Evolutionary conservation across 495 filamentous ascomycete genomes (phyloP), one percentile per base, ranked within the genome.

Genomic region (Neurospora hispaniola): DNA sequence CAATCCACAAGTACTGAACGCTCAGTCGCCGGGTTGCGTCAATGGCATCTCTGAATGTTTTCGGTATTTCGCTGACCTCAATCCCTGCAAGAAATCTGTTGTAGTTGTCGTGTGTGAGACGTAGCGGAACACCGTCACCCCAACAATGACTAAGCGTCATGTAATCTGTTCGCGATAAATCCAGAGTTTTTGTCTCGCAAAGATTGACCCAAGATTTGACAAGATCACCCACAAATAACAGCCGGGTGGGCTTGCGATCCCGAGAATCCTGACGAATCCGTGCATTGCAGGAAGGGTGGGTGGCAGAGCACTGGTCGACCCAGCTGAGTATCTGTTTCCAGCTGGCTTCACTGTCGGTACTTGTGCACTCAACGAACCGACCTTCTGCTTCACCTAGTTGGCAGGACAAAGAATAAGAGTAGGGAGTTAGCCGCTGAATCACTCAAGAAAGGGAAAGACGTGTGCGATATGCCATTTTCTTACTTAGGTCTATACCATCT

Each of bases 1-100:
- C 81, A 20, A 82, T 80, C 80, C 81, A 83, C 23, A 83, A 44
- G 70, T 81, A 82, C 44, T 73, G 72, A 39, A 81, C 41, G 10
- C 73, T 72, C 1, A 80, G 12, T 7, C 40, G n/a, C 14, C 62
- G 66, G 18, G 42, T 69, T 69, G 42, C 69, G 66, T 23, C 59
- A 7, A 76, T 42, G 10, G 73, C 70, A 23, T 76, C 75, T 41
- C 70, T 73, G 20, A 74, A 76, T 8, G 70, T 72, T 41, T 73
- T 71, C 10, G 6, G 54, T 35, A 62, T 62, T 16, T 62, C 14
- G 14, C 12, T 62, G 27, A 35, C 18, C 27, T 62, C 27, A 27
- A 62, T 62, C 12, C 27, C 27, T 16, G 27, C 27, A 18, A 62
- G 54, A 3, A 62, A 62, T 62, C 16, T 31, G 27, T 16, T 35